phyloP scores from a whole-genome alignment of 2,329 filamentous ascomycete species.

The Stagonosporopsis cucurbitacearum region DNA sequence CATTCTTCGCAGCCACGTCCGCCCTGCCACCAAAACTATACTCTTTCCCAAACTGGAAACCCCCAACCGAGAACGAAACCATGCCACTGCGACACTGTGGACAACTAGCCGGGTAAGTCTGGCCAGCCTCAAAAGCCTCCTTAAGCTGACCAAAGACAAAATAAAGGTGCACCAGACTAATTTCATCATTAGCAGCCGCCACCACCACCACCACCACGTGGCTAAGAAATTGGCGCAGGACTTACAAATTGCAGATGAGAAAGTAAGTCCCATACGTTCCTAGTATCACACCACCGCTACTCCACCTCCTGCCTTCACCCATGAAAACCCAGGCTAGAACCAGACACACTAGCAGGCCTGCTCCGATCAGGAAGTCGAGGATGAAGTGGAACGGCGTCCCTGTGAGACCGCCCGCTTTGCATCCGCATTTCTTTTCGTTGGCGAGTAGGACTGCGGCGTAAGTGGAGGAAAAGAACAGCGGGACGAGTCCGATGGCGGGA shows the following conservation, averaged over 20 bases:
- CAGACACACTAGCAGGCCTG: constrained; percentile 31
- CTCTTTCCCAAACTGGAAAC: constrained; percentile 13
- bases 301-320: not conserved
- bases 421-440: constrained; percentile 36
- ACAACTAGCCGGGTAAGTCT: constrained; percentile 29
- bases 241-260: constrained; percentile 38
- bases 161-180: constrained; percentile 35
- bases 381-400: constrained; percentile 38
- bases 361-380: constrained; percentile 28
- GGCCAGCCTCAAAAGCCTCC: constrained; percentile 22
- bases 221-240: not conserved
- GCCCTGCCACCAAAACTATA: constrained; percentile 7
- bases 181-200: constrained; percentile 2
- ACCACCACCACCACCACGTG: no score
- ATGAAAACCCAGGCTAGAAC: constrained; percentile 34
- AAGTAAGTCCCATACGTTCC: constrained; percentile 41
- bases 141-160: constrained; percentile 28
- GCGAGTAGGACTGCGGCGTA: constrained; percentile 32
- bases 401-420: constrained; percentile 30
- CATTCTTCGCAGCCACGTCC: constrained; percentile 8
- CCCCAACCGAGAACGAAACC: constrained; percentile 19
- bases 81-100: constrained; percentile 34
- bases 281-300: constrained; percentile 22
- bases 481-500: constrained; percentile 39
- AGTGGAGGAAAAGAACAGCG: constrained; percentile 35